phyloP scores from a whole-genome alignment of 768 basidiomycete genomes.

The Hericium alpestre region DNA sequence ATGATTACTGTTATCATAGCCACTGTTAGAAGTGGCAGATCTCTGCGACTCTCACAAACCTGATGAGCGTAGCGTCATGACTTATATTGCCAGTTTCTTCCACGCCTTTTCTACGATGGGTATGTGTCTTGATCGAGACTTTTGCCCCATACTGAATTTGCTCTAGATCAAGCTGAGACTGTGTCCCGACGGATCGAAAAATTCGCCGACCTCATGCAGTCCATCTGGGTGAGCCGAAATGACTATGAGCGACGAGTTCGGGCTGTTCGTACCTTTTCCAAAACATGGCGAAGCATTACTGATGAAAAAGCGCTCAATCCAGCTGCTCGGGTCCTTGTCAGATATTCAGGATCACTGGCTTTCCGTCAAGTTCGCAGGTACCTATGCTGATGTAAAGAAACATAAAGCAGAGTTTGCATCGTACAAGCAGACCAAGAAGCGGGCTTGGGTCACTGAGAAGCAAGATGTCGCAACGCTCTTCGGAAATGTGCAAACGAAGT shows the following conservation, averaged over 20 bases:
- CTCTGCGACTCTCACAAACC: conserved; percentile 79
- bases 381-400: conserved; percentile 73
- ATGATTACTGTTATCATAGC: conserved; percentile 32
- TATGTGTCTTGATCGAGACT: conserved; percentile 24
- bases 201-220: conserved; percentile 92
- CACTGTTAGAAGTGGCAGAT: conserved; percentile 94
- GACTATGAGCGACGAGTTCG: conserved; percentile 87
- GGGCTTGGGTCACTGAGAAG: conserved; percentile 81
- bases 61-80: conserved; percentile 96
- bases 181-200: conserved; percentile 89
- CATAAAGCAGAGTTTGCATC: conserved; percentile 60
- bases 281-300: too few relatives aligned
- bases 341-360: conserved; percentile 65
- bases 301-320: background rate
- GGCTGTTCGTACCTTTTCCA: conserved; percentile 32
- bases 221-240: conserved; percentile 76
- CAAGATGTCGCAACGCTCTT: conserved; percentile 83
- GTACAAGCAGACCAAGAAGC: conserved; percentile 81
- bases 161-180: conserved; percentile 84
- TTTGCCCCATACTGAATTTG: background rate
- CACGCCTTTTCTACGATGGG: conserved; percentile 98
- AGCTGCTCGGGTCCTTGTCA: conserved; percentile 60
- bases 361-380: conserved; percentile 52
- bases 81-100: conserved; percentile 94
- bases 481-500: conserved; percentile 88